Evolutionary conservation across 176 grass and related monocot species (phyloP).

Genomic region (Phoenix dactylifera): DNA sequence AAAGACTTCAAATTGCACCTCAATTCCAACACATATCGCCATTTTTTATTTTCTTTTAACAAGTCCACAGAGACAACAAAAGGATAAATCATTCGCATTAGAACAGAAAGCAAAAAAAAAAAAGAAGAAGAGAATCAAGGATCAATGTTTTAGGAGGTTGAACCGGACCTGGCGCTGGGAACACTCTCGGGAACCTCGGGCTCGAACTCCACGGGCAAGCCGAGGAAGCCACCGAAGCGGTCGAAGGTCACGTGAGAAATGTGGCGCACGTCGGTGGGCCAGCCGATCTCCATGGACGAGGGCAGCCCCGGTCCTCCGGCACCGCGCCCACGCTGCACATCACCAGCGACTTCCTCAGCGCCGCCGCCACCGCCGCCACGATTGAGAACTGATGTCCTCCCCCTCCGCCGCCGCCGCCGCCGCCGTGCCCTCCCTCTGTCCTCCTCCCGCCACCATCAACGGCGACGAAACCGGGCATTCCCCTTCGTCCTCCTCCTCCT

Average conservation of each 20-base stretch:
- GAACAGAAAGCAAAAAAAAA: not conserved
- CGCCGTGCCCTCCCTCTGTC: not conserved
- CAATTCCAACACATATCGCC: too few relatives aligned
- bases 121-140: too few relatives aligned
- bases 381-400: constrained; percentile 46
- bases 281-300: constrained; percentile 60
- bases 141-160: not conserved
- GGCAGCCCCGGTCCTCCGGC: constrained; percentile 15
- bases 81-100: too few relatives aligned
- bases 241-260: constrained; percentile 93
- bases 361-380: constrained; percentile 48
- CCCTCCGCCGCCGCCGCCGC: constrained; percentile 2
- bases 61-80: too few relatives aligned
- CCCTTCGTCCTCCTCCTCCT: constrained; percentile 27
- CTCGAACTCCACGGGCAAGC: constrained; percentile 73
- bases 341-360: constrained; percentile 78
- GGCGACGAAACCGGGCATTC: constrained; percentile 55
- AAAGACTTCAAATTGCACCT: too few relatives aligned
- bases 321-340: constrained; percentile 66
- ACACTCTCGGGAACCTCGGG: constrained; percentile 44
- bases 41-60: too few relatives aligned
- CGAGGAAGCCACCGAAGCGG: constrained; percentile 84
- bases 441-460: constrained; percentile 29
- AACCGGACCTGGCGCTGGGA: constrained; percentile 74
- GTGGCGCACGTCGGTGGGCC: constrained; percentile 83